phyloP scores from a whole-genome alignment of 768 basidiomycete species.

The Rubroboletus satanas region DNA sequence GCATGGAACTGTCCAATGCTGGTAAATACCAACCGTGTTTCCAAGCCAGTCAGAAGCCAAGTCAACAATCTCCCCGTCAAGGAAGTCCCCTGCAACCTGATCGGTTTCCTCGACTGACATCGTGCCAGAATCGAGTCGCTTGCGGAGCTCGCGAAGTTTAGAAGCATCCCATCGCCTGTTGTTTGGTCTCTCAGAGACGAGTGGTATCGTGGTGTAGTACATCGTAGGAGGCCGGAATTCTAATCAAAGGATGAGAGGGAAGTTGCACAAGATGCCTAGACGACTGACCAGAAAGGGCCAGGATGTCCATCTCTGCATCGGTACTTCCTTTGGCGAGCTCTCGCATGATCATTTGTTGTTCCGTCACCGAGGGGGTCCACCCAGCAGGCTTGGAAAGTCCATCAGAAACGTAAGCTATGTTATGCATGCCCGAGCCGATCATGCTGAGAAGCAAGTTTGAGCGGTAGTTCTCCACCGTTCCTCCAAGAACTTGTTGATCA shows the following conservation, averaged over 20 bases:
- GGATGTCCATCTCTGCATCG: constrained; percentile 82
- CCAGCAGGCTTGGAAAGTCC: constrained; percentile 57
- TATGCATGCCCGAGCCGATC: constrained; percentile 74
- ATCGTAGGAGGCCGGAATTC: constrained; percentile 90
- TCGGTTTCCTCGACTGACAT: constrained; percentile 86
- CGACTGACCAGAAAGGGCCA: constrained; percentile 75
- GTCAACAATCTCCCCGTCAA: constrained; percentile 93
- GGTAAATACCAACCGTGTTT: constrained; percentile 56
- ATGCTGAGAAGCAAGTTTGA: constrained; percentile 87
- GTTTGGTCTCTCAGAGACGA: constrained; percentile 79
- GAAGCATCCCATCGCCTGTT: constrained; percentile 92
- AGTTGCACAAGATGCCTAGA: not conserved
- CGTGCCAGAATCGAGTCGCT: constrained; percentile 86
- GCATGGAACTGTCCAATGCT: not conserved
- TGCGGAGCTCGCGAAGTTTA: constrained; percentile 89
- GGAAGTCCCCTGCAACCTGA: constrained; percentile 81
- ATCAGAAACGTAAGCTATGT: constrained; percentile 50
- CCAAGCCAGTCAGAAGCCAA: constrained; percentile 98
- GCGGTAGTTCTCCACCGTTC: constrained; percentile 90
- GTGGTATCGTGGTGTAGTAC: constrained; percentile 95
- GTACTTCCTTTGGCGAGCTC: constrained; percentile 75
- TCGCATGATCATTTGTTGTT: constrained; percentile 96
- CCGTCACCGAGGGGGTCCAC: constrained; percentile 76
- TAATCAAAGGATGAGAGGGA: constrained; percentile 30
- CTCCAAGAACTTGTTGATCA: constrained; percentile 90